Conservation (phyloP, 2,329 filamentous ascomycete genomes). For the Colletotrichum incanum region DNA sequence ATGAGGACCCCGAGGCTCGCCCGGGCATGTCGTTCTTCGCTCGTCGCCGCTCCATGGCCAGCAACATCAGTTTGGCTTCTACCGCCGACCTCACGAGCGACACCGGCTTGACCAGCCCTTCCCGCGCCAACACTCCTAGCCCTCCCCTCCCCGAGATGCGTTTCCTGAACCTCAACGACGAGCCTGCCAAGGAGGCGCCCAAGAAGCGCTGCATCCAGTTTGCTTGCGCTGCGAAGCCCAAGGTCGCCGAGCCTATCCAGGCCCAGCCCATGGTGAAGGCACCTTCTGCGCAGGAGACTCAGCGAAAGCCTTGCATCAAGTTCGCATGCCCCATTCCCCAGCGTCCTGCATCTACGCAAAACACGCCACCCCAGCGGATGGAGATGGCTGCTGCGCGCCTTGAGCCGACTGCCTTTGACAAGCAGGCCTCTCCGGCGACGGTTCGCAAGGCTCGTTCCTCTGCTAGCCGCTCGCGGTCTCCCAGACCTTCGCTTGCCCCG, state of each 20-base stretch:
- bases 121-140: slow-evolving; percentile 89
- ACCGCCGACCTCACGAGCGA: slow-evolving; percentile 96
- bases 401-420: slow-evolving; percentile 13
- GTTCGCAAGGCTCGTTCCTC: slow-evolving; percentile 49
- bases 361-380: slow-evolving; percentile 53
- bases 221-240: slow-evolving; percentile 79
- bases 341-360: slow-evolving; percentile 62
- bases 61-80: slow-evolving; percentile 85
- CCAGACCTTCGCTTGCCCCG: slow-evolving; percentile 48
- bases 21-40: slow-evolving; percentile 55
- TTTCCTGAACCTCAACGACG: slow-evolving; percentile 58
- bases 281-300: slow-evolving; percentile 56
- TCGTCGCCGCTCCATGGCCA: slow-evolving; percentile 78
- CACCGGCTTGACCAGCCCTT: slow-evolving; percentile 89
- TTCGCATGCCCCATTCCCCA: slow-evolving; percentile 76
- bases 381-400: slow-evolving; percentile 36
- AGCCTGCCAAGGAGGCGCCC: slow-evolving; percentile 46
- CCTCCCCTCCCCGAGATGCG: slow-evolving; percentile 80
- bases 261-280: slow-evolving; percentile 52
- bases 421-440: slow-evolving; percentile 43
- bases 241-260: slow-evolving; percentile 48
- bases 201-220: slow-evolving; percentile 95
- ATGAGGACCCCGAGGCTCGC: slow-evolving; percentile 61
- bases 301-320: slow-evolving; percentile 77
- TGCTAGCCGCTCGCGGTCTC: slow-evolving; percentile 38